Conservation (phyloP, 2,329 filamentous ascomycete species). For the Aspergillus eucalypticola region DNA sequence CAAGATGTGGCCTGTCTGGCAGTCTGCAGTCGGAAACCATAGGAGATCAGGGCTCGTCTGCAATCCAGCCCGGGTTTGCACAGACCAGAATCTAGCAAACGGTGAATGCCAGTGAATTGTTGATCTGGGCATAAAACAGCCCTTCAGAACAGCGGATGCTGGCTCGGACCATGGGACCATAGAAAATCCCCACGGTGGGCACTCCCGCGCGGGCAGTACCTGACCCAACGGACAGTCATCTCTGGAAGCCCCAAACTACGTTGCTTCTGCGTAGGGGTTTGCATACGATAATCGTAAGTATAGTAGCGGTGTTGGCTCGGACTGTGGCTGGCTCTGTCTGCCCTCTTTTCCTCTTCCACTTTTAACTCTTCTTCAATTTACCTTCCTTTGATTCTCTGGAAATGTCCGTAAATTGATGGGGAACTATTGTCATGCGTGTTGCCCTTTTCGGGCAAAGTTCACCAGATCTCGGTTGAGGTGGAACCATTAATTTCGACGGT, state of each 20-base stretch:
- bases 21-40: not conserved
- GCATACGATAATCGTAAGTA: not conserved
- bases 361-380: not conserved
- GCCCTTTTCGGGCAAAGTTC: conserved; percentile 1
- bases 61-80: conserved; percentile 26
- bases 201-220: conserved; percentile 6
- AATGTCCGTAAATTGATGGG: not conserved
- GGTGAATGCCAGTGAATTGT: not conserved
- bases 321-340: not conserved
- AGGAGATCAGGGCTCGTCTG: conserved; percentile 11
- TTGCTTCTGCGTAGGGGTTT: not conserved
- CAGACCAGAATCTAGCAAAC: conserved; percentile 24
- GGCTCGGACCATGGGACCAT: conserved; percentile 16
- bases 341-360: not conserved
- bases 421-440: conserved; percentile 2
- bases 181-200: conserved; percentile 11
- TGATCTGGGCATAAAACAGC: not conserved
- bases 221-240: not conserved
- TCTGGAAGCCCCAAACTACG: not conserved
- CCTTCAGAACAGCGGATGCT: not conserved
- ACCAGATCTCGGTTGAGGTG: not conserved
- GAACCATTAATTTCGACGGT: conserved; percentile 2
- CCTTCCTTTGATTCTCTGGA: not conserved
- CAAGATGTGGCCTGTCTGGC: not conserved
- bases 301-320: not conserved